A percentile compares a stretch with the other conserved stretches of the same genome.
Evolutionary conservation across 352 stramenopile genomes (phyloP).

Genomic region (Blastocystis sp.): DNA sequence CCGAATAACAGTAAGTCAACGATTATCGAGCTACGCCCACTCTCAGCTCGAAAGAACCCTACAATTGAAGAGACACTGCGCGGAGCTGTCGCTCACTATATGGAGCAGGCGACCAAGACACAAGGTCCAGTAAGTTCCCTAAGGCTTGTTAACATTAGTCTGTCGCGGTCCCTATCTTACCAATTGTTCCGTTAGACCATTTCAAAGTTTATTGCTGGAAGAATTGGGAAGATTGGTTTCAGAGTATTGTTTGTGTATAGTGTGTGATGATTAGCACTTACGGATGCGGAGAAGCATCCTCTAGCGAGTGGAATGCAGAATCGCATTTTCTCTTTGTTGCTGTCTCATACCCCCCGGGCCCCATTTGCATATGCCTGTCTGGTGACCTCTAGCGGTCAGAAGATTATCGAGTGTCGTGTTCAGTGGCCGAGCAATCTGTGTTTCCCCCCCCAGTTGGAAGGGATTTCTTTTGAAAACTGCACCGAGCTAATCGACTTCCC

Average conservation of each 20-base stretch:
- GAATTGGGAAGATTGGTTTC: neutral
- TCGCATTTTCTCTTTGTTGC: neutral
- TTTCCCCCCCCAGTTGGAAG: neutral
- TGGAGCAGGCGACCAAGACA: neutral
- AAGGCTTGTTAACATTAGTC: neutral
- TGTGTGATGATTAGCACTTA: neutral
- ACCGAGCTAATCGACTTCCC: neutral
- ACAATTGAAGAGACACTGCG: neutral
- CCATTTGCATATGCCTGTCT: neutral
- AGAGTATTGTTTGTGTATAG: neutral
- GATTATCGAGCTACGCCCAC: neutral
- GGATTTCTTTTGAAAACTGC: neutral
- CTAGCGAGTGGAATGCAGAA: neutral
- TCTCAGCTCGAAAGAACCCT: neutral
- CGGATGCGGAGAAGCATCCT: neutral
- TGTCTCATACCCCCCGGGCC: neutral
- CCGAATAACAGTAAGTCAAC: neutral
- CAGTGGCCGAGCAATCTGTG: neutral
- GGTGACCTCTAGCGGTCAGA: neutral
- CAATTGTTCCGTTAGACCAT: neutral
- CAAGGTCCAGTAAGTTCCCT: neutral
- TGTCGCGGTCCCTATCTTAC: neutral
- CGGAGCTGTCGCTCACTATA: neutral
- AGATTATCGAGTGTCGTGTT: neutral
- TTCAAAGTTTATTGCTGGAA: neutral